These are phyloP conservation scores for Paramecium bursaria DNA, from an alignment of 73 alveolate species.

Conservation along the genomic window DNA sequence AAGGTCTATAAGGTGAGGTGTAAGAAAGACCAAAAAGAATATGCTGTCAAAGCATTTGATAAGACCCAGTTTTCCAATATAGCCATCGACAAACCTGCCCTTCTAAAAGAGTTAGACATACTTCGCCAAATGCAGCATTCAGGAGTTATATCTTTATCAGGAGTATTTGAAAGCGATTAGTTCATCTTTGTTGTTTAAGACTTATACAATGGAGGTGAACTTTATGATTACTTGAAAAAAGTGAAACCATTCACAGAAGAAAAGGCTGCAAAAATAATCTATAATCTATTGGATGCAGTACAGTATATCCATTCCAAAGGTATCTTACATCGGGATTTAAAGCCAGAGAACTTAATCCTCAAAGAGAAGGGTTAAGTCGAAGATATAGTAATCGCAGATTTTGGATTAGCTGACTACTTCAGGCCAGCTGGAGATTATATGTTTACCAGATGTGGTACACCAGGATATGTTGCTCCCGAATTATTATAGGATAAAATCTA, in stretches of 20 bases:
- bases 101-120: constrained; percentile 42
- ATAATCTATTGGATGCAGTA: constrained; percentile 64
- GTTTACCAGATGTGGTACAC: constrained; percentile 80
- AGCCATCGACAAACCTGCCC: constrained; percentile 44
- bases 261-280: constrained; percentile 29
- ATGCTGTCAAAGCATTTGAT: constrained; percentile 54
- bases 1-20: constrained; percentile 31
- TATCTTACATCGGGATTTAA: constrained; percentile 86
- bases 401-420: constrained; percentile 84
- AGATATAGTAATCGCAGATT: constrained; percentile 79
- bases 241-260: constrained; percentile 53
- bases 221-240: constrained; percentile 63
- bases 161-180: constrained; percentile 74
- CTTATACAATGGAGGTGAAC: constrained; percentile 75
- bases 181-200: constrained; percentile 72
- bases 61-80: neutral
- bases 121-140: constrained; percentile 20
- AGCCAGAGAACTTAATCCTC: constrained; percentile 87
- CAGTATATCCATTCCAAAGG: constrained; percentile 82
- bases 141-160: constrained; percentile 56
- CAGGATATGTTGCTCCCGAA: constrained; percentile 82
- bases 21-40: neutral
- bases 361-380: constrained; percentile 74
- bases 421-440: constrained; percentile 63
- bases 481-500: constrained; percentile 72